These are phyloP conservation scores for Phytophthora podocarpi DNA, from an alignment of 352 stramenopile species.

Conservation along the genomic window DNA sequence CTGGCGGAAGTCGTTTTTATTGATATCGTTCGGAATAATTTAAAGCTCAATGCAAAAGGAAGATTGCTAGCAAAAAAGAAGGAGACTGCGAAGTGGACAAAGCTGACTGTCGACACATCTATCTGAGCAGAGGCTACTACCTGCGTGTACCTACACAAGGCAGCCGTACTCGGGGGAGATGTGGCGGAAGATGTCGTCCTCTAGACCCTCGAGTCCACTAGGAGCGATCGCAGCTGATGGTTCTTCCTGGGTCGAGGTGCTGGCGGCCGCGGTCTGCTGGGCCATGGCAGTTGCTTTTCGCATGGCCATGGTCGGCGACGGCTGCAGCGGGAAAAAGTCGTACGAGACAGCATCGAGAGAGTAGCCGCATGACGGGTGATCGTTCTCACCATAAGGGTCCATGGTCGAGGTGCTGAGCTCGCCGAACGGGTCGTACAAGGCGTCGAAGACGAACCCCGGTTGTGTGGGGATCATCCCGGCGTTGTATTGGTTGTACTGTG, in stretches of 20 bases:
- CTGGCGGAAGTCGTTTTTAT: constrained; percentile 29
- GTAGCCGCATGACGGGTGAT: constrained; percentile 52
- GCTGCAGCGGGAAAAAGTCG: constrained; percentile 57
- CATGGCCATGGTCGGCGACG: constrained; percentile 51
- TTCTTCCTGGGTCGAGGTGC: constrained; percentile 9
- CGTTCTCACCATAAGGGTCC: constrained; percentile 56
- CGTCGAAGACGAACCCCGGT: constrained; percentile 41
- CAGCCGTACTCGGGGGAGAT: constrained; percentile 87
- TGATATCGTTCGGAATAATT: constrained; percentile 39
- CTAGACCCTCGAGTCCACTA: constrained; percentile 36
- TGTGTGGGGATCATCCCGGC: constrained; percentile 22
- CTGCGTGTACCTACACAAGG: constrained; percentile 51
- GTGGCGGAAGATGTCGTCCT: constrained; percentile 86
- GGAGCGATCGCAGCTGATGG: constrained; percentile 3
- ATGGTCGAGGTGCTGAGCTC: constrained; percentile 42
- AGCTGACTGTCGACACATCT: constrained; percentile 27
- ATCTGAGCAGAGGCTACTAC: constrained; percentile 7
- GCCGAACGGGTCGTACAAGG: constrained; percentile 51
- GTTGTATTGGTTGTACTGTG: constrained; percentile 31
- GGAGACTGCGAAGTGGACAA: constrained; percentile 17
- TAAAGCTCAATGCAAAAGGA: constrained; percentile 33
- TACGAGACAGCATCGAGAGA: constrained; percentile 57
- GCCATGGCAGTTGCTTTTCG: constrained; percentile 27
- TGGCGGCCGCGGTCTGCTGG: constrained; percentile 6
- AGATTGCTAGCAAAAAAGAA: constrained; percentile 23